These are phyloP conservation scores for Penicillium sp. DNA, from an alignment of 2,329 filamentous ascomycete genomes.

Conservation along the genomic window DNA sequence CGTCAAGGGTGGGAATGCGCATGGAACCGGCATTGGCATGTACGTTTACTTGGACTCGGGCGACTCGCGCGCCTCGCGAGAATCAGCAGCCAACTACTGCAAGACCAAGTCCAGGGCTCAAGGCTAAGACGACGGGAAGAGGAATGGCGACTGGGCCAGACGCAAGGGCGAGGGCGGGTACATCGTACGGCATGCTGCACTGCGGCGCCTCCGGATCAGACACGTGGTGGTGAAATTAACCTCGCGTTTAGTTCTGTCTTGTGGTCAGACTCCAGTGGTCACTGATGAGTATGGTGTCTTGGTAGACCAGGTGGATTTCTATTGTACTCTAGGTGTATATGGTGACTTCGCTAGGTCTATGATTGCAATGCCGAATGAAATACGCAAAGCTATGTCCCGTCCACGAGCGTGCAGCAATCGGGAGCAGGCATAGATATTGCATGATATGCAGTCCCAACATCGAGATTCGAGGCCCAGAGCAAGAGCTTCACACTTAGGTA, in stretches of 20 bases:
- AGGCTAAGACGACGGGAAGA: not conserved
- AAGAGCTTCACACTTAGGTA: not conserved
- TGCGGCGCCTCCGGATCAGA: slow-evolving; percentile 15
- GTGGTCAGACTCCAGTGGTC: not conserved
- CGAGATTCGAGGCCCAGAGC: not conserved
- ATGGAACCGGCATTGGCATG: not conserved
- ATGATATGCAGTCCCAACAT: not conserved
- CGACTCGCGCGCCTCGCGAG: no score
- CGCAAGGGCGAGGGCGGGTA: slow-evolving; percentile 6
- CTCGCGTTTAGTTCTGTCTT: not conserved
- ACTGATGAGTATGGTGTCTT: not conserved
- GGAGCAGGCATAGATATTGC: not conserved
- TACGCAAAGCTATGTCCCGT: not conserved
- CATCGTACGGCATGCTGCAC: slow-evolving; percentile 12
- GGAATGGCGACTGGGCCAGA: not conserved
- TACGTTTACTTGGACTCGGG: not conserved
- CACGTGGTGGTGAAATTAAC: slow-evolving; percentile 15
- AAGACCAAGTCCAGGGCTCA: no score
- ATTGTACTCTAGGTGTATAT: not conserved
- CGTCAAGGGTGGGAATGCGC: not conserved
- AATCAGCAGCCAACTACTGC: no score
- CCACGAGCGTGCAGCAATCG: not conserved
- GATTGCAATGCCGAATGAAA: no score
- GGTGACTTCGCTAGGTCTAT: no score
- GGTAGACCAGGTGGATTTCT: not conserved